A percentile compares a stretch with the other conserved stretches of the same genome.
Evolutionary conservation across 2,329 filamentous ascomycete genomes (phyloP).

Genomic region (Aspergillus vadensis): DNA sequence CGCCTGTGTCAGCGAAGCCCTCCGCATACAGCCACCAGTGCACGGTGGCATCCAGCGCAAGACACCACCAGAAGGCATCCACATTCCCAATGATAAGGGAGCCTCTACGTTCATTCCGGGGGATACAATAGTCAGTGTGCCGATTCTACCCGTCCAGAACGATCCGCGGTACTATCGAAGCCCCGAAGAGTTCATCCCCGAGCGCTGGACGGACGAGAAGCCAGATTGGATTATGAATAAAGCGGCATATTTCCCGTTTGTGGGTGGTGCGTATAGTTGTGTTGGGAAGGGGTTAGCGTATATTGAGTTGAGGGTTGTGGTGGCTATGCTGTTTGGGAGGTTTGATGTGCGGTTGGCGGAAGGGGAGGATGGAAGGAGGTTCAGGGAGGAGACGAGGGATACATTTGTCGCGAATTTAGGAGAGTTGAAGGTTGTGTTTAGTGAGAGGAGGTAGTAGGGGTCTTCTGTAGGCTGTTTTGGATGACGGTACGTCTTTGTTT

Average conservation of each 20-base stretch:
- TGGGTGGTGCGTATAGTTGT: not conserved
- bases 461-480: not conserved
- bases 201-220: slow-evolving; percentile 1
- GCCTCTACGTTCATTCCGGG: not conserved
- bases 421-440: not conserved
- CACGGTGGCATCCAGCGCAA: not conserved
- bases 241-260: not conserved
- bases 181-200: not conserved
- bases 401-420: not conserved
- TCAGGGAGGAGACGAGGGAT: not conserved
- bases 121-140: not conserved
- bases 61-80: not conserved
- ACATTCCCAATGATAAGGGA: not conserved
- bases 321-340: not conserved
- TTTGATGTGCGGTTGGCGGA: not conserved
- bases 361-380: not conserved
- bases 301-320: not conserved
- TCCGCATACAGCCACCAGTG: not conserved
- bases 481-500: not conserved
- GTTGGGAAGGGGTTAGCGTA: not conserved
- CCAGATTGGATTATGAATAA: not conserved
- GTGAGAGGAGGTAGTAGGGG: not conserved
- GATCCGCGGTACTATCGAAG: not conserved
- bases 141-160: not conserved
- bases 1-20: slow-evolving; percentile 1